Conservation (phyloP, 371 early-diverging fungal genomes). For the Mucor indicus region DNA sequence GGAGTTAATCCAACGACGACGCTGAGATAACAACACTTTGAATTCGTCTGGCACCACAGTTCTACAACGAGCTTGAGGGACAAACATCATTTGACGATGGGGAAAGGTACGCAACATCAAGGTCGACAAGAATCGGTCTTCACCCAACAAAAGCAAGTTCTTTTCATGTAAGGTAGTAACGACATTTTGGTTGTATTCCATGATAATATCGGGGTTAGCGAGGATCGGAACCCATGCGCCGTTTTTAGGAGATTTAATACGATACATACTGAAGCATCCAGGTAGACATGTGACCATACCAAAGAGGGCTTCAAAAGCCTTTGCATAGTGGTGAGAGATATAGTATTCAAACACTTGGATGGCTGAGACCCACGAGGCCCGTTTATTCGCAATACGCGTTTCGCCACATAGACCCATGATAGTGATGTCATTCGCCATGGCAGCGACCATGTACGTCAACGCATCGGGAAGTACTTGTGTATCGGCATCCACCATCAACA, state of each 20-base stretch:
- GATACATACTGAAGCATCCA: conserved; percentile 93
- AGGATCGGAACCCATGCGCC: conserved; percentile 85
- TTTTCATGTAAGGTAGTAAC: conserved; percentile 96
- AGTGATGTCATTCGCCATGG: conserved; percentile 79
- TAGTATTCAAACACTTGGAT: conserved; percentile 93
- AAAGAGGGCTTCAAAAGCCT: conserved; percentile 94
- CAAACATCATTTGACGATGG: conserved; percentile 89
- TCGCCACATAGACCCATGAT: conserved; percentile 89
- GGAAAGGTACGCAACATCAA: conserved; percentile 94
- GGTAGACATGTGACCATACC: conserved; percentile 98
- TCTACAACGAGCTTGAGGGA: conserved; percentile 84
- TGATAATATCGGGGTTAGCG: conserved; percentile 86
- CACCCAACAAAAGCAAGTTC: conserved; percentile 92
- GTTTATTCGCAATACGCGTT: conserved; percentile 83
- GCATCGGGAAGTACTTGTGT: conserved; percentile 82
- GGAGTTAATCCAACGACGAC: conserved; percentile 92
- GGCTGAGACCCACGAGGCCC: conserved; percentile 63
- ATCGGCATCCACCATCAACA: conserved; percentile 98
- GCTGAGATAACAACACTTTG: conserved; percentile 75
- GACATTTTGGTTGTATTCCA: conserved; percentile 86
- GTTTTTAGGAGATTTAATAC: conserved; percentile 75
- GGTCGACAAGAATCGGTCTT: conserved; percentile 95
- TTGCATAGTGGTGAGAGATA: conserved; percentile 92
- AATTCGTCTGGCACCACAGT: conserved; percentile 85
- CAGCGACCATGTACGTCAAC: conserved; percentile 75